Conservation (phyloP, 208 protist species). For the Tetramitus jugosus region DNA sequence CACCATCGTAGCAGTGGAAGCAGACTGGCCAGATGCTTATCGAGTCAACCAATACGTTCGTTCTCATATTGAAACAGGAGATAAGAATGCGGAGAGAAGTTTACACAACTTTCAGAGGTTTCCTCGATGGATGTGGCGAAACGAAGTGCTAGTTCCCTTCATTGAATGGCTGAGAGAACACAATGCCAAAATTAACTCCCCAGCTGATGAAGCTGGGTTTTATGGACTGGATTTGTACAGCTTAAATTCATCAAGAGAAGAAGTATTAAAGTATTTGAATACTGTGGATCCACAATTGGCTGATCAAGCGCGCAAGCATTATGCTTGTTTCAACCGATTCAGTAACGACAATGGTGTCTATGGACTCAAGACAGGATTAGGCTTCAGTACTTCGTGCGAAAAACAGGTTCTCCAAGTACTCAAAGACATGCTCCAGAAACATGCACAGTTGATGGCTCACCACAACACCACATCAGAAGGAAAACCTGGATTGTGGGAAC, state of each 20-base stretch:
- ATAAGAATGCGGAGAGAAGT: too few relatives aligned
- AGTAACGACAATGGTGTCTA: background rate
- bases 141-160: conserved; percentile 16
- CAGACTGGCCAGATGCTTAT: too few relatives aligned
- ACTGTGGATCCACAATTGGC: background rate
- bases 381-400: background rate
- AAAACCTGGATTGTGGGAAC: background rate
- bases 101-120: conserved; percentile 28
- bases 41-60: too few relatives aligned
- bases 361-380: background rate
- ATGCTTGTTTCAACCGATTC: background rate
- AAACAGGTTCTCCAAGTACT: background rate
- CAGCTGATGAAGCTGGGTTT: conserved; percentile 24
- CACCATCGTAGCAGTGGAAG: too few relatives aligned
- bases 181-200: conserved; percentile 15
- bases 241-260: conserved; percentile 8
- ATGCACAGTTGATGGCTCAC: background rate
- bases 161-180: conserved; percentile 28
- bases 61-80: too few relatives aligned
- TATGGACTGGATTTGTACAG: conserved; percentile 34
- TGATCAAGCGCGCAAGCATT: background rate
- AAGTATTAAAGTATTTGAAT: conserved; percentile 34
- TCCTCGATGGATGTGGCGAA: conserved; percentile 37
- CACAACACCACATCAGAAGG: too few relatives aligned
- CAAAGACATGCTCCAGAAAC: too few relatives aligned